Evolutionary conservation across 208 protist species (phyloP).

Genomic region (Phytomonas sp.): DNA sequence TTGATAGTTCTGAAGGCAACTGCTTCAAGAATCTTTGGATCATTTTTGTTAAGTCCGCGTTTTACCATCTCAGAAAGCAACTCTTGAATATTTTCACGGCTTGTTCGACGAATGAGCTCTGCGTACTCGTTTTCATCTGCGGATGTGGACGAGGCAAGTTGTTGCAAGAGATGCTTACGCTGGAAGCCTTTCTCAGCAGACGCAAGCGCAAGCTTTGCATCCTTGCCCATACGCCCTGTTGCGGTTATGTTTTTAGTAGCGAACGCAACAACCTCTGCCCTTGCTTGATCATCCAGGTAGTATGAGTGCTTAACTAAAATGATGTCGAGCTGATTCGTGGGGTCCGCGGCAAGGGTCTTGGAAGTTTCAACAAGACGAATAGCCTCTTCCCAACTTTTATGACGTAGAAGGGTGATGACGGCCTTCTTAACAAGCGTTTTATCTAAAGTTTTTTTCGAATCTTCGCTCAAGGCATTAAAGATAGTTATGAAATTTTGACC

Average conservation of each 20-base stretch:
- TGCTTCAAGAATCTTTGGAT: slow-evolving; percentile 54
- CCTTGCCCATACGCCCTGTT: slow-evolving; percentile 22
- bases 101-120: slow-evolving; percentile 50
- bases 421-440: slow-evolving; percentile 22
- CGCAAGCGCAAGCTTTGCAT: slow-evolving; percentile 49
- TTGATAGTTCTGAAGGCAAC: slow-evolving; percentile 43
- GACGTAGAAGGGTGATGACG: slow-evolving; percentile 15
- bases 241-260: slow-evolving; percentile 37
- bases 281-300: slow-evolving; percentile 24
- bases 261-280: slow-evolving; percentile 25
- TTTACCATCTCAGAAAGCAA: slow-evolving; percentile 55
- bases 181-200: slow-evolving; percentile 30
- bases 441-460: slow-evolving; percentile 18
- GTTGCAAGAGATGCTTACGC: slow-evolving; percentile 37
- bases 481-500: slow-evolving; percentile 20
- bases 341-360: slow-evolving; percentile 28
- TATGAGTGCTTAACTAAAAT: slow-evolving; percentile 23
- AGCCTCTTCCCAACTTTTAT: slow-evolving; percentile 56
- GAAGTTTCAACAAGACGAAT: slow-evolving; percentile 39
- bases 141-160: slow-evolving; percentile 44
- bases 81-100: slow-evolving; percentile 29
- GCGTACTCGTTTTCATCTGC: slow-evolving; percentile 73
- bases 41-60: slow-evolving; percentile 59
- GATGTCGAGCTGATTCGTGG: slow-evolving; percentile 34
- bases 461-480: slow-evolving; percentile 18